Conservation (phyloP, 2,329 filamentous ascomycete genomes). For the Basipetospora chlamydospora region DNA sequence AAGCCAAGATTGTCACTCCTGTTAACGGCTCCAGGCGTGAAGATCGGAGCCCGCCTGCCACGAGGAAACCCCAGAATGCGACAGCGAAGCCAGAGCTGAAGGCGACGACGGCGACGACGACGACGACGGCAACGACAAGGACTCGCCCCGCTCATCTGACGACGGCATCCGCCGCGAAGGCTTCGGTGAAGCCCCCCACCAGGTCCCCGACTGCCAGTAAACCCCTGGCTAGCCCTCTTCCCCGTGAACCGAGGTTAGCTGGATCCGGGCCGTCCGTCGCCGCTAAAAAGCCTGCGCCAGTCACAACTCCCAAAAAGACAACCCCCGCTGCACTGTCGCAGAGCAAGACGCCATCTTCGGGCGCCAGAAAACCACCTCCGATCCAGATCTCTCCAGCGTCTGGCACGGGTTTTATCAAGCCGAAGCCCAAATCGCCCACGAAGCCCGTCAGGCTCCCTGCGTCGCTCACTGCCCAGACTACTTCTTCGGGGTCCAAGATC, state of each 20-base stretch:
- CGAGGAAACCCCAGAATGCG: constrained; percentile 9
- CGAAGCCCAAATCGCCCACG: constrained; percentile 54
- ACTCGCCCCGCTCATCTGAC: constrained; percentile 22
- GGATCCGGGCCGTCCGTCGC: constrained; percentile 5
- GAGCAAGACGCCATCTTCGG: constrained; percentile 18
- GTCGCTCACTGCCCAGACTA: constrained; percentile 54
- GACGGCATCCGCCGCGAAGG: constrained; percentile 12
- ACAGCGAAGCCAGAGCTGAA: constrained; percentile 16
- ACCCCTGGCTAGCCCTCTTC: constrained; percentile 20
- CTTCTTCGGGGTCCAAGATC: constrained; percentile 50
- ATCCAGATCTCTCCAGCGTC: constrained; percentile 21
- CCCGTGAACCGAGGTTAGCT: not conserved
- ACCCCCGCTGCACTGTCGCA: constrained; percentile 12
- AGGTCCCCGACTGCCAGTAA: constrained; percentile 24
- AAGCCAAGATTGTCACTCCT: too few species aligned
- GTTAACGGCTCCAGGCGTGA: too few species aligned
- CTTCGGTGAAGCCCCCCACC: constrained; percentile 15
- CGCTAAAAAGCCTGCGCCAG: constrained; percentile 20
- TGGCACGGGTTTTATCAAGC: constrained; percentile 34
- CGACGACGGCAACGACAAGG: too few species aligned
- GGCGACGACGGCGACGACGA: constrained; percentile 21
- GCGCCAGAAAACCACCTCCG: constrained; percentile 27
- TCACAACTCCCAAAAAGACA: constrained; percentile 15
- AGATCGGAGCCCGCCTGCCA: constrained; percentile 1
- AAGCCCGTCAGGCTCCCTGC: constrained; percentile 51